Conservation (phyloP, 306 rosid species). For the Dalbergia cultrata region DNA sequence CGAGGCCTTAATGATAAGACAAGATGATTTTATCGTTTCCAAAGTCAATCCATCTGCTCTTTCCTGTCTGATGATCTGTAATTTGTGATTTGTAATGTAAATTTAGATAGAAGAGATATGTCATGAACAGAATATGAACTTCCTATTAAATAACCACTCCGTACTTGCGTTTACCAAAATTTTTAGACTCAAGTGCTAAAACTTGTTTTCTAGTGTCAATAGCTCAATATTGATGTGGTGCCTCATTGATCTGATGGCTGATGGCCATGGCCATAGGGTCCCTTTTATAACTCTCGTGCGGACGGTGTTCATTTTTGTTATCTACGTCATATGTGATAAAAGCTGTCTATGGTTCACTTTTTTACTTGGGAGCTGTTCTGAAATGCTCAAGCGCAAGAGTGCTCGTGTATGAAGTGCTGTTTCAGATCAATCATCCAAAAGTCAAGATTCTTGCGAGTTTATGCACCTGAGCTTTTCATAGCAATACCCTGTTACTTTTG, state of each 20-base stretch:
- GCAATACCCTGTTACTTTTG: background rate
- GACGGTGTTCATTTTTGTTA: background rate
- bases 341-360: background rate
- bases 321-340: constrained; percentile 1
- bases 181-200: background rate
- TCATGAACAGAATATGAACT: background rate
- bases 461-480: background rate
- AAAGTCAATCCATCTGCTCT: background rate
- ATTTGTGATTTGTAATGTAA: constrained; percentile 10
- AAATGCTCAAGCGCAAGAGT: background rate
- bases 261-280: background rate
- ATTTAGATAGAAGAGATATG: background rate
- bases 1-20: constrained; percentile 4
- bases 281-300: background rate
- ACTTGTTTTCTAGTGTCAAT: constrained; percentile 16
- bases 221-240: background rate
- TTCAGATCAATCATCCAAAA: background rate
- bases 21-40: background rate
- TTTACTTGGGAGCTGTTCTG: background rate
- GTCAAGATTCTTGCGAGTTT: background rate
- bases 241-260: background rate
- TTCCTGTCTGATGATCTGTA: background rate
- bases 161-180: background rate
- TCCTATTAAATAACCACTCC: background rate
- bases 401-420: background rate